Base-by-base conservation (phyloP, 2,329 filamentous ascomycete genomes). In the Torrubiella hemipterigena region DNA sequence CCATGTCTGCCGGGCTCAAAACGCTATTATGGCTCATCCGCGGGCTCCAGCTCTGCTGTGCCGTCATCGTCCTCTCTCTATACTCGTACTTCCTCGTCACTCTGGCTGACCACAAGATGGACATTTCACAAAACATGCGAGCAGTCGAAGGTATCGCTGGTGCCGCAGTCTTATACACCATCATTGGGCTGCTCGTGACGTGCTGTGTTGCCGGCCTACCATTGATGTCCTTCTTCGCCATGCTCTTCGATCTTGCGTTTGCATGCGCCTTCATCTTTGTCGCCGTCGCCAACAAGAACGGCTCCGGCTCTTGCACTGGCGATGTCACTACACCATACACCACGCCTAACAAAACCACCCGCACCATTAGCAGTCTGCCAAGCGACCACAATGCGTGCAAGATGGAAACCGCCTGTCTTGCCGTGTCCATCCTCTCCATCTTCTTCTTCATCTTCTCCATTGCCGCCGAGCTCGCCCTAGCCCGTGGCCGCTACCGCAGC, bases 61-160 rank as follows among this genome's bases (percentile, higher is more conserved):
- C 79, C 7, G 74, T 68, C 36, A 67, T 93, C 42, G 70, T 89
- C 38, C 70, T 95, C 38, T 80, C 71, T 42, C 71, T 91, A 47
- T 87, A 80, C 65, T 78, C 77, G 30, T 94, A 93, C 66, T 93
- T 86, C 66, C 73, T 95, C 30, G 74, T 80, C 7, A 69, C 80
- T 7, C 70, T 87, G 11, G 53, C 69, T 38, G 72, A 78, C 46
- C 73, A 84, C 56, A 46, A 75, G 42, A 54, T 77, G 11, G 35
- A 48, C 35, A 86, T 87, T 42, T 63, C 69, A 13, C 72, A 56
- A 42, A 78, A 71, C 59, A 59, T 79, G 37, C 76, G 77, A 34
- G 83, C 82, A 17, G 81, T 91, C 34, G 77, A 77, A 47, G 84
- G 83, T 40, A 77, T 95, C 36, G 69, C 82, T 0, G 87, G 86